These are phyloP conservation scores for Xylaria grammica DNA, from an alignment of 495 filamentous ascomycete species.

Conservation along the genomic window DNA sequence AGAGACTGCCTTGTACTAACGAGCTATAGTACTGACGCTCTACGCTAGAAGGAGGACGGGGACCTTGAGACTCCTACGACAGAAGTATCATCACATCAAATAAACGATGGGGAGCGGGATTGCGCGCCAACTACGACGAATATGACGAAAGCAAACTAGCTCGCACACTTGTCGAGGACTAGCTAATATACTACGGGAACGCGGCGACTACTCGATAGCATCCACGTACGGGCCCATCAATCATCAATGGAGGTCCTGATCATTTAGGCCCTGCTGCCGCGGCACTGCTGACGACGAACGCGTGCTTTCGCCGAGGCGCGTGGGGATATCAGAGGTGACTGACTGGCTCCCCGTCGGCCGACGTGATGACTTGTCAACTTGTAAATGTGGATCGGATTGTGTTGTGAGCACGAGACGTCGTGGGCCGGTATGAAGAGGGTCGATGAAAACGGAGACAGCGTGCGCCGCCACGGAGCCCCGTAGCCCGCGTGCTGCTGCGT, in stretches of 20 bases:
- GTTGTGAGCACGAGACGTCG: not conserved
- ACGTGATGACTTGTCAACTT: slow-evolving; percentile 45
- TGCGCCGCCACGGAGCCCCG: not conserved
- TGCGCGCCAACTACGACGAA: too few relatives aligned
- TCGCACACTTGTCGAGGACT: too few relatives aligned
- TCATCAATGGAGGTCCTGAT: slow-evolving; percentile 43
- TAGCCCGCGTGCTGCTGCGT: too few relatives aligned
- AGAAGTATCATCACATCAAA: too few relatives aligned
- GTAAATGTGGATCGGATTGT: slow-evolving; percentile 43
- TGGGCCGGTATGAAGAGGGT: not conserved
- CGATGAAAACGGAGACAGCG: not conserved
- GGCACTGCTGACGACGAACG: slow-evolving; percentile 60
- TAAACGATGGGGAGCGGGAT: too few relatives aligned
- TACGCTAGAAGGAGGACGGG: too few relatives aligned
- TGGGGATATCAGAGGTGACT: slow-evolving; percentile 53
- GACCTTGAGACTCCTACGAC: too few relatives aligned
- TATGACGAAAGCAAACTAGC: too few relatives aligned
- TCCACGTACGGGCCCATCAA: slow-evolving; percentile 51
- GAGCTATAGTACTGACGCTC: too few relatives aligned
- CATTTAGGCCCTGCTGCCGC: slow-evolving; percentile 50
- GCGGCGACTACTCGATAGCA: too few relatives aligned
- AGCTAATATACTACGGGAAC: too few relatives aligned
- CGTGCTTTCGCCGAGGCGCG: slow-evolving; percentile 64
- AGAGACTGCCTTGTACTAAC: not conserved
- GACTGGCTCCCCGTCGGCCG: slow-evolving; percentile 45